Evolutionary conservation across 2,329 filamentous ascomycete genomes (phyloP).

Genomic region (Cadophora sp.): DNA sequence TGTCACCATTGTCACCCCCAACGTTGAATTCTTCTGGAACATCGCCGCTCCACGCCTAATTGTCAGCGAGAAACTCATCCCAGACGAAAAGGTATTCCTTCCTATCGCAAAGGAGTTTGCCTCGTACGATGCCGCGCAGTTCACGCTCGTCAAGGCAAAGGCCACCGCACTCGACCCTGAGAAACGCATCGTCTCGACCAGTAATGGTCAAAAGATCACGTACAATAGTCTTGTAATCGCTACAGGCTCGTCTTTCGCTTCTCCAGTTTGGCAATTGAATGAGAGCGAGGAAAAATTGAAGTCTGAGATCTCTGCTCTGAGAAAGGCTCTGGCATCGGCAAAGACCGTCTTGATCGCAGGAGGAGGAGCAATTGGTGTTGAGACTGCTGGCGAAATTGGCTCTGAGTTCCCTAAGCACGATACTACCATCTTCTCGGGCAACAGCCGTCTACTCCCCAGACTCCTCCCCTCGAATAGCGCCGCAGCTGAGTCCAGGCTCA

Average conservation of each 20-base stretch:
- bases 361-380: constrained; percentile 43
- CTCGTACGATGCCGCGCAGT: constrained; percentile 54
- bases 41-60: constrained; percentile 60
- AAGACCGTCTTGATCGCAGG: constrained; percentile 43
- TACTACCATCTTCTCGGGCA: constrained; percentile 36
- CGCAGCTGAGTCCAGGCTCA: constrained; percentile 50
- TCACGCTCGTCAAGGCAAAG: constrained; percentile 57
- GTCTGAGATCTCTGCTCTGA: constrained; percentile 35
- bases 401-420: constrained; percentile 28
- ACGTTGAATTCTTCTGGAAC: constrained; percentile 59
- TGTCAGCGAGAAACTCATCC: constrained; percentile 54
- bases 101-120: constrained; percentile 58
- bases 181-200: constrained; percentile 52
- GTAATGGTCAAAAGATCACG: constrained; percentile 35
- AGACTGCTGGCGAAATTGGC: constrained; percentile 44
- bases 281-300: constrained; percentile 46
- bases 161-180: constrained; percentile 55
- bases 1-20: constrained; percentile 61
- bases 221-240: constrained; percentile 62
- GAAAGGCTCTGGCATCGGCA: constrained; percentile 44
- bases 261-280: constrained; percentile 55
- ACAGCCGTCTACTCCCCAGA: constrained; percentile 21
- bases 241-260: constrained; percentile 54
- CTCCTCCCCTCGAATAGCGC: constrained; percentile 19
- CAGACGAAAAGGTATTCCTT: constrained; percentile 55